Percentiles rank a stretch among this genome's conserved stretches.
These are phyloP conservation scores for Suillus decipiens DNA, from an alignment of 768 basidiomycete genomes.

Conservation along the genomic window DNA sequence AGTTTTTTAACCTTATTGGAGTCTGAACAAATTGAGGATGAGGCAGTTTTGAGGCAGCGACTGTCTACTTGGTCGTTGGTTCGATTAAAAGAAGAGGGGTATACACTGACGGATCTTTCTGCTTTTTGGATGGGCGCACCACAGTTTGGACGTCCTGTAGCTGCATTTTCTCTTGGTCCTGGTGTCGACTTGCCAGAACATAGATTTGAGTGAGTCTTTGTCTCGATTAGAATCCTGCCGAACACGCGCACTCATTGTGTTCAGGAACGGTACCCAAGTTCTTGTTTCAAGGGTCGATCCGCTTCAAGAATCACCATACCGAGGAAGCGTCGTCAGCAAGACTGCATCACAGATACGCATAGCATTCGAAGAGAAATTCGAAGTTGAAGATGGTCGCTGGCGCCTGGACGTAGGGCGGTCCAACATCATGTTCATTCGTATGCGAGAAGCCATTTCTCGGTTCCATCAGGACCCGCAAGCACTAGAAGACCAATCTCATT, in stretches of 20 bases:
- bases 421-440: slow-evolving; percentile 65
- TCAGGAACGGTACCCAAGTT: slow-evolving; percentile 70
- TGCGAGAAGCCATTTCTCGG: slow-evolving; percentile 63
- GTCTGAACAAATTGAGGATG: slow-evolving; percentile 66
- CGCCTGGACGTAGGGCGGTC: slow-evolving; percentile 71
- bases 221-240: neutral
- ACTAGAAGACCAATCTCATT: slow-evolving; percentile 32
- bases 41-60: slow-evolving; percentile 59
- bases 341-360: slow-evolving; percentile 57
- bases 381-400: slow-evolving; percentile 51
- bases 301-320: slow-evolving; percentile 49
- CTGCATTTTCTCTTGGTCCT: slow-evolving; percentile 64
- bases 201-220: slow-evolving; percentile 62
- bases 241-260: slow-evolving; percentile 10
- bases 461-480: slow-evolving; percentile 54
- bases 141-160: slow-evolving; percentile 65
- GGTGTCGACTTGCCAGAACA: slow-evolving; percentile 64
- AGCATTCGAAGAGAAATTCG: slow-evolving; percentile 54
- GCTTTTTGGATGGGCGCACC: slow-evolving; percentile 71
- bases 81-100: slow-evolving; percentile 68
- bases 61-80: slow-evolving; percentile 66
- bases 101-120: slow-evolving; percentile 62
- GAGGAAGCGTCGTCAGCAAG: slow-evolving; percentile 55
- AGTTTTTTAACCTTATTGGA: slow-evolving; percentile 52
- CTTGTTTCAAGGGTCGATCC: slow-evolving; percentile 67